Conservation (phyloP, 345 rosid genomes). For the Syzygium aqueum region DNA sequence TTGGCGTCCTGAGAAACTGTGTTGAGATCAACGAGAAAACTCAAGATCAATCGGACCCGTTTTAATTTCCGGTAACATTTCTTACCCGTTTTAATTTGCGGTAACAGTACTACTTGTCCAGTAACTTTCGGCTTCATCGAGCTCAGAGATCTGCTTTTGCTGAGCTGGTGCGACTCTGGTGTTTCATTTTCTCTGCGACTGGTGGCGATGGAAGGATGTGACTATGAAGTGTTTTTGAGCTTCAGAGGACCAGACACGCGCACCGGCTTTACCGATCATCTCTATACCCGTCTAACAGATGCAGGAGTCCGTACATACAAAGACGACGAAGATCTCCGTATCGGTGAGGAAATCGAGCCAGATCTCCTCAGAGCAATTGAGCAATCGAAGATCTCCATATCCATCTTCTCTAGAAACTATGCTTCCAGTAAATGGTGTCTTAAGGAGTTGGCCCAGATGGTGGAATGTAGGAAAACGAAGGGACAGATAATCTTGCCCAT, state of each 20-base stretch:
- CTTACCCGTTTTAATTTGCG: neutral
- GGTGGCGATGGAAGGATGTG: neutral
- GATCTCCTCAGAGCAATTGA: neutral
- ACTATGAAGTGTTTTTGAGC: neutral
- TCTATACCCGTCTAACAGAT: neutral
- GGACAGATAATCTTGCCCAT: neutral
- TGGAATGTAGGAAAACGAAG: neutral
- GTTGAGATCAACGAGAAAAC: too few relatives aligned
- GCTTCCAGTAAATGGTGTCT: slow-evolving; percentile 3
- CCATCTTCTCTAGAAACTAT: neutral
- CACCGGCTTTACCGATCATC: accelerated
- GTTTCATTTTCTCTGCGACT: neutral
- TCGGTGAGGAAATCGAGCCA: neutral
- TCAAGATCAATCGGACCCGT: too few relatives aligned
- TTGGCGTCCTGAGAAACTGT: too few relatives aligned
- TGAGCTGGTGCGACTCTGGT: neutral
- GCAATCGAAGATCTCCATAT: slow-evolving; percentile 3
- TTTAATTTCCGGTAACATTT: neutral
- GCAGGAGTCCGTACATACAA: slow-evolving; percentile 1
- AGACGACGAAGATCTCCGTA: neutral
- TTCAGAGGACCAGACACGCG: neutral
- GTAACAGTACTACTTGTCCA: neutral
- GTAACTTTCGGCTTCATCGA: neutral
- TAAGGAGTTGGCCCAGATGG: neutral
- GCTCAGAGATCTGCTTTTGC: neutral